A percentile compares a stretch with the other conserved stretches of the same genome.
Conservation (phyloP, 2,329 filamentous ascomycete genomes). For the Didymosphaeria variabile region DNA sequence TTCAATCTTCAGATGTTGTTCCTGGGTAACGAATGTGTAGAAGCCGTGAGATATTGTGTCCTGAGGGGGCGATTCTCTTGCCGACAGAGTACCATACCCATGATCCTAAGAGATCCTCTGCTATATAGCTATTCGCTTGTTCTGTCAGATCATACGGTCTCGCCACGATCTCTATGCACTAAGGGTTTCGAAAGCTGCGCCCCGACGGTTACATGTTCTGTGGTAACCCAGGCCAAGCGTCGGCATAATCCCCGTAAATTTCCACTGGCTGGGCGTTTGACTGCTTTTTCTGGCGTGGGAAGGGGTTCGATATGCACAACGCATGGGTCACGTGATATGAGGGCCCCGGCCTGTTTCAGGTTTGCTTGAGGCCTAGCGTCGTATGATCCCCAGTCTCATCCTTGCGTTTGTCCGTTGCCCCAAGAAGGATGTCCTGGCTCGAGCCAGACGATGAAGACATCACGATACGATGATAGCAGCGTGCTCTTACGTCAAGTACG, state of each 20-base stretch:
- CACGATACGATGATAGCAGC: constrained; percentile 3
- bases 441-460: constrained; percentile 1
- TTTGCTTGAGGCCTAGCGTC: constrained; percentile 14
- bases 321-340: constrained; percentile 13
- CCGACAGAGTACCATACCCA: constrained; percentile 8
- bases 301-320: not conserved
- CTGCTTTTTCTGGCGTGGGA: not conserved
- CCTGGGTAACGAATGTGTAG: constrained; percentile 13
- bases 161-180: constrained; percentile 25
- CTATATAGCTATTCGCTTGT: constrained; percentile 20
- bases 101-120: constrained; percentile 6
- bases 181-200: constrained; percentile 28
- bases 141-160: constrained; percentile 12
- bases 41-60: constrained; percentile 5
- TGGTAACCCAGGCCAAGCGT: constrained; percentile 1
- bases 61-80: not conserved
- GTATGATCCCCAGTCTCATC: constrained; percentile 16
- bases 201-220: constrained; percentile 25
- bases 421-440: not conserved
- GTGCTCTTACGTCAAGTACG: not conserved
- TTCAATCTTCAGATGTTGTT: not conserved
- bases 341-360: constrained; percentile 14
- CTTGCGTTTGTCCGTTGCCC: constrained; percentile 9
- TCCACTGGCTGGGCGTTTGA: constrained; percentile 6
- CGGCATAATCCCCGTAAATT: constrained; percentile 8